A percentile compares a stretch with the other conserved stretches of the same genome.
Conservation (phyloP, 1,284 basidiomycete genomes). For the Filobasidium uniguttulatum region DNA sequence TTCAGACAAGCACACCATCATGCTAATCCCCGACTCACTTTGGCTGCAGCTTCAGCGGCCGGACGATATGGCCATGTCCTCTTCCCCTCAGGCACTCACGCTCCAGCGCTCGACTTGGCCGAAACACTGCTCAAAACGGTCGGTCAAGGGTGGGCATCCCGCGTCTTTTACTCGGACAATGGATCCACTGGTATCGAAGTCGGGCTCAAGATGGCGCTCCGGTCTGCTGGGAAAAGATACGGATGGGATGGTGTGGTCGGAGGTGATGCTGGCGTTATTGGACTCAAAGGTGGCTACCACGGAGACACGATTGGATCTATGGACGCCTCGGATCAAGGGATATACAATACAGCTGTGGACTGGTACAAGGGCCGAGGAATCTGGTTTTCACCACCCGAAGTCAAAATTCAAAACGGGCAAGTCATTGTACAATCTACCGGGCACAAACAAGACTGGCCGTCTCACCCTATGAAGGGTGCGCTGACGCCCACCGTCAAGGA, state of each 20-base stretch:
- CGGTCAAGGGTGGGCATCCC: conserved; percentile 73
- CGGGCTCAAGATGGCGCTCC: conserved; percentile 87
- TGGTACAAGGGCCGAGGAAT: conserved; percentile 88
- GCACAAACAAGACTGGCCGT: conserved; percentile 24
- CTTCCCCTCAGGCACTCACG: conserved; percentile 77
- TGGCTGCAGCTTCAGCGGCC: conserved; percentile 76
- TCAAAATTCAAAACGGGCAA: conserved; percentile 53
- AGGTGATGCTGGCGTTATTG: conserved; percentile 59
- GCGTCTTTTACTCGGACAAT: conserved; percentile 88
- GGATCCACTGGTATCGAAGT: conserved; percentile 94
- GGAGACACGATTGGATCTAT: conserved; percentile 96
- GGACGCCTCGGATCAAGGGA: conserved; percentile 78
- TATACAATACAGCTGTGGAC: conserved; percentile 72
- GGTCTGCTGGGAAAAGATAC: conserved; percentile 50
- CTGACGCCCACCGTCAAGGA: background rate
- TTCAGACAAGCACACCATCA: conserved; percentile 68
- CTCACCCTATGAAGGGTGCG: conserved; percentile 17
- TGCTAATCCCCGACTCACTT: conserved; percentile 56
- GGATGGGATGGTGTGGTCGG: conserved; percentile 29
- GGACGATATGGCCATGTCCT: conserved; percentile 95
- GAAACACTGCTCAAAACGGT: conserved; percentile 30
- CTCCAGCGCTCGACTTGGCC: conserved; percentile 53
- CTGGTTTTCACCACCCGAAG: conserved; percentile 82
- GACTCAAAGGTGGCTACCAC: conserved; percentile 87
- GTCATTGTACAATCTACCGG: conserved; percentile 47